Base-by-base conservation (phyloP, 495 filamentous ascomycete genomes). In the Acidiella bohemica region DNA sequence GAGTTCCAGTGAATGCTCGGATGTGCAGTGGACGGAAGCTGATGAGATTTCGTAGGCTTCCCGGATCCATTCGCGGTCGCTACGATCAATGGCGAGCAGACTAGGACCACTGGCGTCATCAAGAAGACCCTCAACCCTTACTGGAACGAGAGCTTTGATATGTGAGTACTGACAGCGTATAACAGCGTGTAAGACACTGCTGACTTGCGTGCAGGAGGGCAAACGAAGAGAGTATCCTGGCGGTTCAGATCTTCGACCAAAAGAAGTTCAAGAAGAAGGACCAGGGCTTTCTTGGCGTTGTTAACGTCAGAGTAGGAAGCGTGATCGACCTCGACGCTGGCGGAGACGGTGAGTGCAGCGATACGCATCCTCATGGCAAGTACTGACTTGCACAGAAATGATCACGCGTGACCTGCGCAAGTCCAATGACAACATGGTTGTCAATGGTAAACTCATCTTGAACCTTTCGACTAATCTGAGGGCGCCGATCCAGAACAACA, bases 201-300 rank as follows among this genome's bases (percentile, higher is more conserved):
- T n/a, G n/a, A n/a, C n/a, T n/a, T n/a, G n/a, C 10, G 7, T 26
- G 37, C 57, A 95, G 87, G 65, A 69, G 69, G 60, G 88, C 80
- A 41, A 83, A 75, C 34, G 90, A 96, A 54, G 86, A 93, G 50
- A 93, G 85, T 56, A 95, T 96, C 50, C 73, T 97, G 16, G 87
- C 88, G 14, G 85, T 97, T 29, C 90, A 97, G 59, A 93, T 97
- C 32, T 97, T 97, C 54, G 90, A 97, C 59, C 90, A 97, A 60
- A 96, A 95, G 68, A 97, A 97, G 61, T 97, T 96, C 68, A 97
- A 97, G 67, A 97, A 97, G 72, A 97, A 96, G 82, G 90, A 96
- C 53, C 90, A 97, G 59, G 90, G 90, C 1, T 97, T 97, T 53
- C 73, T 97, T 16, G 90, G 90, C 26, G 90, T 97, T 26, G 94